These are phyloP conservation scores for Hyphodiscus sp. DNA, from an alignment of 2,329 filamentous ascomycete species.

Conservation along the genomic window DNA sequence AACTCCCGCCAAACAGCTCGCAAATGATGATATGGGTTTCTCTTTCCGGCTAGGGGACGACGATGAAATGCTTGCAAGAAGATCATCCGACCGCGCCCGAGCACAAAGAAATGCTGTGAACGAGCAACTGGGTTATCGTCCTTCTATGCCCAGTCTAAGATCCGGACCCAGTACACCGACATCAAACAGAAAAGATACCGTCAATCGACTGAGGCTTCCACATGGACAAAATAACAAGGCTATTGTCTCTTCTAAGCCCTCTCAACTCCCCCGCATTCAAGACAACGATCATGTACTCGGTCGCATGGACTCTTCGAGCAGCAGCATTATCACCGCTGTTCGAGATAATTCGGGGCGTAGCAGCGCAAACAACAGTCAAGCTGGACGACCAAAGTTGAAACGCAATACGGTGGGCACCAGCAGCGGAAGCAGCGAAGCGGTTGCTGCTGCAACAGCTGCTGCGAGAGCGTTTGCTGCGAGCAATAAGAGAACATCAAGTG, in stretches of 20 bases:
- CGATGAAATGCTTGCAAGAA: slow-evolving; percentile 7
- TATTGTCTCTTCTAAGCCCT: not conserved
- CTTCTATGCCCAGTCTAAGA: not conserved
- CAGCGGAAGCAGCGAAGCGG: not conserved
- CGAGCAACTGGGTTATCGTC: slow-evolving; percentile 1
- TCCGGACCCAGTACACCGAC: not conserved
- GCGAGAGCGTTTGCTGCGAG: not conserved
- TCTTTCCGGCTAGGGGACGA: slow-evolving; percentile 26
- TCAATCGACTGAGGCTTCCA: not conserved
- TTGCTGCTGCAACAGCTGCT: not conserved
- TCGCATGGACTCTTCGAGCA: slow-evolving; percentile 19
- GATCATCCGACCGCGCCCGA: not conserved
- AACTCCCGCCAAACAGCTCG: not conserved
- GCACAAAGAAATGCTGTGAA: slow-evolving; percentile 3
- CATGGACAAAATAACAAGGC: not conserved
- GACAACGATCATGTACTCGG: slow-evolving; percentile 1
- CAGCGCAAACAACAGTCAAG: slow-evolving; percentile 1
- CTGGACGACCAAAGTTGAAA: not conserved
- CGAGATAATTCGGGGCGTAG: slow-evolving; percentile 19
- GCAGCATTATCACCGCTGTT: slow-evolving; percentile 23
- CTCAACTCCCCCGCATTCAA: not conserved
- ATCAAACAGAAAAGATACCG: not conserved
- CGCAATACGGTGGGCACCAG: not conserved
- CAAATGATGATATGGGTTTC: slow-evolving; percentile 14
- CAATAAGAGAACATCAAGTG: not conserved